Evolutionary conservation across 371 early-diverging fungal genomes (phyloP), one percentile per base, ranked within the genome.

Genomic region (Saksenaea oblongispora): DNA sequence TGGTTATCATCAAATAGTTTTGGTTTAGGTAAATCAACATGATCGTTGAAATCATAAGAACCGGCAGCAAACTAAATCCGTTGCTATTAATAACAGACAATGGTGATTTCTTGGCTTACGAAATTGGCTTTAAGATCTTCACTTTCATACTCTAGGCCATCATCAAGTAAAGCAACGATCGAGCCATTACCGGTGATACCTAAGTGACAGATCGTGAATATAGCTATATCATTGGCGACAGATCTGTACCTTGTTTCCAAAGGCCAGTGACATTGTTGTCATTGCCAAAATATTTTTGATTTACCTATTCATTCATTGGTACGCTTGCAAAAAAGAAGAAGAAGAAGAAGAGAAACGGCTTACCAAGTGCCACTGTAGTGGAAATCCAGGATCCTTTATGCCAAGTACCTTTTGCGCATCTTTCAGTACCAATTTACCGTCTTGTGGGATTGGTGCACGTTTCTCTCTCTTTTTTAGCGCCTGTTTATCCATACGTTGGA

Each of bases 201-300:
- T 85, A 70, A 37, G 22, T 67, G 22, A 24, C 34, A 31, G 39
- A 11, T 22, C 53, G 8, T 34, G 0, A 55, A 37, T 41, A n/a
- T 41, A 27, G 11, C 37, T 22, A 24, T 36, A 18, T 31, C n/a
- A n/a, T n/a, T 26, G 5, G 34, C 35, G 28, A 35, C 11, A 22
- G 2, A 8, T 14, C 24, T 31, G 13, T 77, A 87, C 90, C 92
- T 84, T 92, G 89, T 56, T 76, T 73, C 98, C 98, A 98, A 26
- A 95, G 91, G 17, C 86, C 91, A 15, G 96, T 92, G 13, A 97
- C 89, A 76, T 98, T 98, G 62, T 97, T 87, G 72, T 98, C 98
- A 69, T 93, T 85, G 15, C 91, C 91, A 0, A 64, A 62, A 63
- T 84, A 72, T 1, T 68, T 63, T 13, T 78, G 79, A 70, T 98